Evolutionary conservation across 164 flowering plant genomes (phyloP), one percentile per base, ranked within the genome.

Genomic region (Litsea cubeba): DNA sequence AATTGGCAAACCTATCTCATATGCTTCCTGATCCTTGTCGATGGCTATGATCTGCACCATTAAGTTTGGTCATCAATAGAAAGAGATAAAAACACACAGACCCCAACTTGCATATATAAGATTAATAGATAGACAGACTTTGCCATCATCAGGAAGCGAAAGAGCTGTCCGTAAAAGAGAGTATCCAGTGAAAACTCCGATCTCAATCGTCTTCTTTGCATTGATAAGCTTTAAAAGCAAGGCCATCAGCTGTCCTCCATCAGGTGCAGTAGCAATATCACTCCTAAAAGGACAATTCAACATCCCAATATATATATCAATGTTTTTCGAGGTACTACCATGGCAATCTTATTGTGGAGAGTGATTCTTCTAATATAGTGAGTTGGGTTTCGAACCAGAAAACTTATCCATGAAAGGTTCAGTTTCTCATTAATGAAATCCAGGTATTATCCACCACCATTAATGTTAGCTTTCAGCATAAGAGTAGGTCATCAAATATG

Each of bases 171-270:
- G 82, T 28, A 89, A 85, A 64, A 88, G 91, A 63, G 93, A 89
- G 76, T 88, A 89, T 25, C 93, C 91, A 14, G 93, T 89, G 79
- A 79, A 89, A 62, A 88, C 93, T 50, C 91, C 90, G n/a, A 89
- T 72, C 75, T 89, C 91, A 30, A 88, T 85, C 1, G 93, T 85
- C 71, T 79, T 85, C 63, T 81, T 88, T 0, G 93, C 85, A 76
- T 83, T 83, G 10, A 85, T 60, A 3, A 85, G 78, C 58, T 79
- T 82, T 79, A 87, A 68, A 14, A 88, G 82, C 78, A 87, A 60
- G 57, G 79, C 74, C 71, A 88, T 80, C 26, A 87, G 40, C 71
- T 83, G 89, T 14, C 89, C 90, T 58, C 80, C 87, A 76, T 87
- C 89, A 6, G 90, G 85, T 22, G 89, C 72, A 54, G 84, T 83